Evolutionary conservation across 495 filamentous ascomycete species (phyloP).

Genomic region (Rostrohypoxylon terebratum): DNA sequence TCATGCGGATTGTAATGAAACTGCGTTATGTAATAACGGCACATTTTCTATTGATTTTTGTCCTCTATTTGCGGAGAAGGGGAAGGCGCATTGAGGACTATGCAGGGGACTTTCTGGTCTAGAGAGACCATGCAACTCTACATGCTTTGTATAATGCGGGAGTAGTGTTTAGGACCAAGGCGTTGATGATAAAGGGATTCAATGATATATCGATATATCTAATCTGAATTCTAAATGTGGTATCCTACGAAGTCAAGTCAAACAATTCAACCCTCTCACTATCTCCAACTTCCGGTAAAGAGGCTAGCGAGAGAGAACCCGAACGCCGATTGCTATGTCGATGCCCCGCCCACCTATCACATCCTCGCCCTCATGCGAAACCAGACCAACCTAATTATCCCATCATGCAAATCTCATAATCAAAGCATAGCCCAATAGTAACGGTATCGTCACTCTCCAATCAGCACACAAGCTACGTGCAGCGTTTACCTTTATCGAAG

Average conservation of each 20-base stretch:
- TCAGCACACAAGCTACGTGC: slow-evolving; percentile 3
- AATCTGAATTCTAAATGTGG: not conserved
- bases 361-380: slow-evolving; percentile 14
- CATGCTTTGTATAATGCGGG: not conserved
- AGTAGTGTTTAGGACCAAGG: not conserved
- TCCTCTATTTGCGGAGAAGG: too few relatives aligned
- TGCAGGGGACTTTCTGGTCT: not conserved
- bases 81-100: not conserved
- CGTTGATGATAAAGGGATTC: not conserved
- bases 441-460: slow-evolving; percentile 12
- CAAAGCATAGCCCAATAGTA: slow-evolving; percentile 13
- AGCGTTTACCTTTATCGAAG: slow-evolving; percentile 27
- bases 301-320: not conserved
- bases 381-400: slow-evolving; percentile 18
- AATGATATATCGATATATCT: not conserved
- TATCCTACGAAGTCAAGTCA: slow-evolving; percentile 13
- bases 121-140: not conserved
- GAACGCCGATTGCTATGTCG: slow-evolving; percentile 37
- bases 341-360: not conserved
- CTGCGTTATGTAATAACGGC: too few relatives aligned
- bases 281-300: not conserved
- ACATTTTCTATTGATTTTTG: too few relatives aligned
- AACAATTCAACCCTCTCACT: not conserved
- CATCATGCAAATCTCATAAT: slow-evolving; percentile 26
- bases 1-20: too few relatives aligned